Conservation (phyloP, 2,329 filamentous ascomycete genomes). For the Lachnellula suecica region DNA sequence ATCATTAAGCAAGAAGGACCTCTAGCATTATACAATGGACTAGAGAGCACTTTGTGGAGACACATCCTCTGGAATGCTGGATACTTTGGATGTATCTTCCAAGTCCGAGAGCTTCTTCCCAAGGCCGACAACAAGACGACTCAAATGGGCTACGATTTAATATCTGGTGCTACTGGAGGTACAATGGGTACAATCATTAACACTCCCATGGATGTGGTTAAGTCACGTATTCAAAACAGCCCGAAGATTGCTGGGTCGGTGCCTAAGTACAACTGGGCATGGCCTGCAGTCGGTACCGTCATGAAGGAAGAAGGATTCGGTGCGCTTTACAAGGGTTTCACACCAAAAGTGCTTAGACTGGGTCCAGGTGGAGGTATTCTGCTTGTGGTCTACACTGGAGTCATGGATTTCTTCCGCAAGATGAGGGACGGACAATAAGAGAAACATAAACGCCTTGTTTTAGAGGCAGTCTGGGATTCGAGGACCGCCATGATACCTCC, state of each 20-base stretch:
- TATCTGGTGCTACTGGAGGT: constrained; percentile 85
- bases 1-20: constrained; percentile 81
- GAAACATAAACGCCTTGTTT: constrained; percentile 15
- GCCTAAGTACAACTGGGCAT: constrained; percentile 99
- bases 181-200: constrained; percentile 90
- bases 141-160: constrained; percentile 83
- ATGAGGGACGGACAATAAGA: too few relatives aligned
- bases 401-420: constrained; percentile 90
- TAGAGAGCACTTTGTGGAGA: constrained; percentile 95
- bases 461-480: not conserved
- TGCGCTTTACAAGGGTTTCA: constrained; percentile 96
- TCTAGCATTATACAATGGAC: constrained; percentile 90
- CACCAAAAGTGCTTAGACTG: constrained; percentile 85
- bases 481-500: too few relatives aligned
- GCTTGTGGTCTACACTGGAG: constrained; percentile 81
- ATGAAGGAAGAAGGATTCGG: constrained; percentile 89
- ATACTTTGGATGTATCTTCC: constrained; percentile 98
- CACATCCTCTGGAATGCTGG: constrained; percentile 93
- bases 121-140: constrained; percentile 75
- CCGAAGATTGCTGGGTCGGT: constrained; percentile 75
- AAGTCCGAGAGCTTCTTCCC: constrained; percentile 83
- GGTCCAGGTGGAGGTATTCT: constrained; percentile 67
- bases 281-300: constrained; percentile 80
- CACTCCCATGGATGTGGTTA: constrained; percentile 96
- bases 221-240: constrained; percentile 96